Base-by-base conservation (phyloP, 2,329 filamentous ascomycete genomes). In the Trichophaea hybrida region DNA sequence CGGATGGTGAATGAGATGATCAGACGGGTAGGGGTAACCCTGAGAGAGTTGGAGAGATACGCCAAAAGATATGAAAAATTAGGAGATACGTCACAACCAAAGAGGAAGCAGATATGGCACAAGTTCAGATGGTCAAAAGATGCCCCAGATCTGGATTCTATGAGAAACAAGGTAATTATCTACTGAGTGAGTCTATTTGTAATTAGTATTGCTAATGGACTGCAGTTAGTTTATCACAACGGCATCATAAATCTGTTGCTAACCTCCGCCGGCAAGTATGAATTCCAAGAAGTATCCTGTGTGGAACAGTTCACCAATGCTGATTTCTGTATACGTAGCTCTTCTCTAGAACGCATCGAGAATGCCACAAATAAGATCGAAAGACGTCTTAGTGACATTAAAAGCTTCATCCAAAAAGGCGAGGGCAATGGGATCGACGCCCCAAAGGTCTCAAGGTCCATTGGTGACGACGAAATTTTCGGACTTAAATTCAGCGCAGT, bases 121-220 rank as follows among this genome's bases (percentile, higher is more conserved):
- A 57, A 51, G n/a, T 38, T 62, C 35, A 62, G 35, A 8, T 62
- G 61, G 61, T 50, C 59, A 5, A 32, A 33, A 33, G 59, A n/a
- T n/a, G 50, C 35, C 43, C 24, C 12, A 15, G 59, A 62, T n/a
- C 15, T 62, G 32, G 61, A 58, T 58, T 40, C 35, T 7, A 35
- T 62, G 40, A 32, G 61, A 24, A 58, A 55, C 32, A 62, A 55
- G 55, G 54, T 62, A 17, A 7, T 12, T 32, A 32, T 10, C 49
- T 34, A 7, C 17, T 6, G 15, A 17, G 37, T n/a, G 37, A 7
- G n/a, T 7, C 46, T 55, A 37, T 37, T 37, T 24, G 8, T 33
- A 40, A 12, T 24, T 24, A 24, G 24, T 24, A 24, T 2, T 24
- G 24, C 24, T 24, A 24, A 24, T 3, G 24, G 24, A 24, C 3